Evolutionary conservation across 2,329 filamentous ascomycete genomes (phyloP).

Genomic region (Xylaria sp.): DNA sequence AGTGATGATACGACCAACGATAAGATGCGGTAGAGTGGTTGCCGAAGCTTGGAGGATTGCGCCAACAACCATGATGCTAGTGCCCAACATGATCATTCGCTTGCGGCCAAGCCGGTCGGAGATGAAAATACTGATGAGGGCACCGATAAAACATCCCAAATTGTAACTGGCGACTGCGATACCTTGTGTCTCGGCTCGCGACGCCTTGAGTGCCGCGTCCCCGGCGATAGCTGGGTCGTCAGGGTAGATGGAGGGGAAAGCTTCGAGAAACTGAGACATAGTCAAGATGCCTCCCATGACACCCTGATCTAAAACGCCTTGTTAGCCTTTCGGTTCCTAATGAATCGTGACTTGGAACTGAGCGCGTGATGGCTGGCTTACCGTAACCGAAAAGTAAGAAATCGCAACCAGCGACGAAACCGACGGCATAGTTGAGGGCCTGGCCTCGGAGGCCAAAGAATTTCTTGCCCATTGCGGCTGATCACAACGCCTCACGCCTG

Average conservation of each 20-base stretch:
- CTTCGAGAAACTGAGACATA: slow-evolving; percentile 62
- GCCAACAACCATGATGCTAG: slow-evolving; percentile 63
- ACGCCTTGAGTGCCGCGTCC: slow-evolving; percentile 42
- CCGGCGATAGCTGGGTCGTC: slow-evolving; percentile 42
- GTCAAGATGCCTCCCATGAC: slow-evolving; percentile 79
- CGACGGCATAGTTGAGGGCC: slow-evolving; percentile 70
- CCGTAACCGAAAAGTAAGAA: slow-evolving; percentile 68
- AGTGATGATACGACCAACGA: slow-evolving; percentile 58
- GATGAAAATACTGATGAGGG: slow-evolving; percentile 52
- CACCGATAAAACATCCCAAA: slow-evolving; percentile 62
- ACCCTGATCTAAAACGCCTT: slow-evolving; percentile 63
- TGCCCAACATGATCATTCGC: slow-evolving; percentile 61
- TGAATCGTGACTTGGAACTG: not conserved
- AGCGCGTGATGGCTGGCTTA: slow-evolving; percentile 36
- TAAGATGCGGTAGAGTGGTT: slow-evolving; percentile 57
- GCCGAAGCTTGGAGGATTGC: slow-evolving; percentile 51
- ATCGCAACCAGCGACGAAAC: slow-evolving; percentile 73
- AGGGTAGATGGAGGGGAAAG: slow-evolving; percentile 61
- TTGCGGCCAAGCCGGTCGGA: slow-evolving; percentile 63
- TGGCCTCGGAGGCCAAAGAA: slow-evolving; percentile 71
- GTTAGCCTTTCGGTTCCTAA: slow-evolving; percentile 5
- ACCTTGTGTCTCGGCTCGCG: slow-evolving; percentile 57
- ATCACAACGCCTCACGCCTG: slow-evolving; percentile 6
- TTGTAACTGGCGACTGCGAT: slow-evolving; percentile 63
- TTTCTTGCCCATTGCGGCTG: slow-evolving; percentile 40